phyloP scores from a whole-genome alignment of 805 yeast genomes.

The Suhomyces faveliae region DNA sequence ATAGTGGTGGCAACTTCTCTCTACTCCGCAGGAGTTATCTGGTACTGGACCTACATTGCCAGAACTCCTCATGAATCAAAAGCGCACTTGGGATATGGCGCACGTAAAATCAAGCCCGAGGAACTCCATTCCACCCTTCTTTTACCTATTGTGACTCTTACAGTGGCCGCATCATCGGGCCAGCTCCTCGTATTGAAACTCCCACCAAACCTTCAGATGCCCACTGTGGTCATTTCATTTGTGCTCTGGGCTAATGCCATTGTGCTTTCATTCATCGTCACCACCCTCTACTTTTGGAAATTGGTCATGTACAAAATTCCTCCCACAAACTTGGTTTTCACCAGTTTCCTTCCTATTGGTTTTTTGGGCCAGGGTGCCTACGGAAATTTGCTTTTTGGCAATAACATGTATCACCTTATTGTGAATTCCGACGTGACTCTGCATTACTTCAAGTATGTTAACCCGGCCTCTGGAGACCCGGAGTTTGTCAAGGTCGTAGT shows the following conservation, averaged over 20 bases:
- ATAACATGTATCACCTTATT: constrained; percentile 31
- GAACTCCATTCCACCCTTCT: constrained; percentile 57
- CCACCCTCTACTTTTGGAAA: constrained; percentile 59
- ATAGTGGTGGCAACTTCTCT: constrained; percentile 55
- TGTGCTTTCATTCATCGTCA: constrained; percentile 49
- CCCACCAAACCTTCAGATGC: constrained; percentile 45
- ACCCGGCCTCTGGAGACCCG: constrained; percentile 1
- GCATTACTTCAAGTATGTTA: constrained; percentile 3
- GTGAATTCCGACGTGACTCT: constrained; percentile 6
- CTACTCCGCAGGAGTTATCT: constrained; percentile 58
- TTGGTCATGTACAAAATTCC: constrained; percentile 61
- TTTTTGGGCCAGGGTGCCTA: constrained; percentile 83
- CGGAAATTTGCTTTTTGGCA: constrained; percentile 58
- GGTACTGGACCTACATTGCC: constrained; percentile 47
- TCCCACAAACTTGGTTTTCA: constrained; percentile 50
- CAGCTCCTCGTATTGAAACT: constrained; percentile 48
- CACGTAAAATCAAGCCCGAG: constrained; percentile 10
- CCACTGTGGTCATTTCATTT: constrained; percentile 53
- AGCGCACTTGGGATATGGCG: constrained; percentile 3
- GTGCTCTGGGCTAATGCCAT: constrained; percentile 72
- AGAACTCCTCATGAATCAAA: constrained; percentile 11
- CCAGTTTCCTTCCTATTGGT: constrained; percentile 79
- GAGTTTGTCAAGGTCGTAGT: not conserved
- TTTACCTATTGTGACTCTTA: constrained; percentile 76
- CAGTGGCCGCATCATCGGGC: constrained; percentile 75